Percentiles rank a stretch among this genome's conserved stretches.
Conservation (phyloP, 371 early-diverging fungal species). For the Phascolomyces articulosus region DNA sequence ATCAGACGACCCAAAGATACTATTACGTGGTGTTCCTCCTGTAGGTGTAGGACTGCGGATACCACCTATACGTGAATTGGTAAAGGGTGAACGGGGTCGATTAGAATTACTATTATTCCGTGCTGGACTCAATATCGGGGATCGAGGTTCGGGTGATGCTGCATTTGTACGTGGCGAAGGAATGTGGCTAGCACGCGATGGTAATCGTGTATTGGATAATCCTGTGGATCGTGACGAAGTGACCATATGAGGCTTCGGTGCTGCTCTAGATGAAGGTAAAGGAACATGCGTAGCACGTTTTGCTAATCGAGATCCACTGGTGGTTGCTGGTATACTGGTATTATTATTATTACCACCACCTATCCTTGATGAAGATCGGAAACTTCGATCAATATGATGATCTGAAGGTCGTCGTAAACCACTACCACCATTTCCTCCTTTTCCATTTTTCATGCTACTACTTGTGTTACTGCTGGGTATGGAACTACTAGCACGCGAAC, state of each 20-base stretch:
- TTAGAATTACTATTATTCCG: background rate
- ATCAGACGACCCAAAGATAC: slow-evolving; percentile 1
- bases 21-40: slow-evolving; percentile 5
- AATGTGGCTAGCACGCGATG: slow-evolving; percentile 38
- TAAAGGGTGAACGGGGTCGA: slow-evolving; percentile 12
- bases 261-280: slow-evolving; percentile 24
- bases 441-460: background rate
- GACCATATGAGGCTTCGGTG: slow-evolving; percentile 30
- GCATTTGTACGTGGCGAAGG: slow-evolving; percentile 23
- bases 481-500: background rate
- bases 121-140: slow-evolving; percentile 9
- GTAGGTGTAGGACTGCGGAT: slow-evolving; percentile 9
- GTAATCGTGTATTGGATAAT: slow-evolving; percentile 11
- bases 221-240: slow-evolving; percentile 23
- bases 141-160: slow-evolving; percentile 10
- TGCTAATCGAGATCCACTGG: slow-evolving; percentile 21
- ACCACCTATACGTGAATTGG: slow-evolving; percentile 1
- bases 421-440: background rate
- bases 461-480: background rate
- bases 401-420: background rate
- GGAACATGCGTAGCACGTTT: slow-evolving; percentile 54
- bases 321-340: slow-evolving; percentile 1
- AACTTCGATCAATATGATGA: slow-evolving; percentile 1
- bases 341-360: slow-evolving; percentile 3
- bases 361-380: slow-evolving; percentile 16